These are phyloP conservation scores for Penicillium digitatum DNA, from an alignment of 2,329 filamentous ascomycete genomes.

Conservation along the genomic window DNA sequence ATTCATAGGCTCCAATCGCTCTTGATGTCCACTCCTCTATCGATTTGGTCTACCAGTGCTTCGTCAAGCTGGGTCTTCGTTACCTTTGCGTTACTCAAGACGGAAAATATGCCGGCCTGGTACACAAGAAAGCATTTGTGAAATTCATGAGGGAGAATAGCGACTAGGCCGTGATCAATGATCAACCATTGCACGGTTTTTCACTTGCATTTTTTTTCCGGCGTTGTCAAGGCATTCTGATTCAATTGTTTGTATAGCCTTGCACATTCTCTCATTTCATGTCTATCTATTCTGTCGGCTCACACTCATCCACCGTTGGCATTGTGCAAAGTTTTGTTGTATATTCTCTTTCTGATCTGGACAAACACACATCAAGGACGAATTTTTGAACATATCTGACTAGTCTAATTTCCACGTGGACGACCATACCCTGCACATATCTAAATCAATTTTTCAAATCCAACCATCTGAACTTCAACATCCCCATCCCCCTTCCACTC, in stretches of 20 bases:
- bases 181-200: slow-evolving; percentile 3
- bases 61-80: slow-evolving; percentile 85
- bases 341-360: not conserved
- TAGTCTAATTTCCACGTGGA: not conserved
- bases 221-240: not conserved
- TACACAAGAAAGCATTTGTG: slow-evolving; percentile 96
- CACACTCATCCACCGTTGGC: not conserved
- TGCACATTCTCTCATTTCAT: slow-evolving; percentile 11
- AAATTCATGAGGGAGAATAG: slow-evolving; percentile 79
- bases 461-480: slow-evolving; percentile 48
- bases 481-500: slow-evolving; percentile 49
- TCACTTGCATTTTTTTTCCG: slow-evolving; percentile 1
- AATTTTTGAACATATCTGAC: not conserved
- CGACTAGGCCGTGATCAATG: slow-evolving; percentile 49
- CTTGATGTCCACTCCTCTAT: slow-evolving; percentile 86
- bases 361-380: not conserved
- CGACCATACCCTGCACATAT: not conserved
- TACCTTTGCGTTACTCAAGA: slow-evolving; percentile 87
- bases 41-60: slow-evolving; percentile 94
- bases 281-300: not conserved
- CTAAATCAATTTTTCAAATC: slow-evolving; percentile 37
- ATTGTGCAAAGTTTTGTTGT: not conserved
- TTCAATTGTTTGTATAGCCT: slow-evolving; percentile 16
- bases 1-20: slow-evolving; percentile 67
- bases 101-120: slow-evolving; percentile 82